Conservation (phyloP, 176 grass and related monocot species). For the Bothriochloa decipiens region DNA sequence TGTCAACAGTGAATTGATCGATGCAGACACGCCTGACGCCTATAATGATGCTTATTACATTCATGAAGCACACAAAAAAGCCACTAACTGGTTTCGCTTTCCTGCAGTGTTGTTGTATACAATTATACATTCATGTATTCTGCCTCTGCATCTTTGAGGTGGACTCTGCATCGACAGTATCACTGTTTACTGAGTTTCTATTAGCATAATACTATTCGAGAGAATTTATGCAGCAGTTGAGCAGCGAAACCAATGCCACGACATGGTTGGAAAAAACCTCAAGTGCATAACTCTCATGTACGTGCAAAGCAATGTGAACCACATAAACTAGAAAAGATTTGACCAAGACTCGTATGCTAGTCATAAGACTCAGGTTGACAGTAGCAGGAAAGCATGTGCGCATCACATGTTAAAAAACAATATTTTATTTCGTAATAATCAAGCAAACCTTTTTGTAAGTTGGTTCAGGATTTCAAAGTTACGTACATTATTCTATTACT, state of each 20-base stretch:
- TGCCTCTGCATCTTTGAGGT: neutral
- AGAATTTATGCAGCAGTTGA: too few relatives aligned
- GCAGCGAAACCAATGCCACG: too few relatives aligned
- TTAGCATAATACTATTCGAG: too few relatives aligned
- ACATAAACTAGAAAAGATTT: neutral
- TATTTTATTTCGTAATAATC: slow-evolving; percentile 10
- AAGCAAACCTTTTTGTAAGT: neutral
- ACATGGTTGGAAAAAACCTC: neutral
- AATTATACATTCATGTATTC: neutral
- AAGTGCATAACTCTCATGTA: neutral
- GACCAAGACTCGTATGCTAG: slow-evolving; percentile 11
- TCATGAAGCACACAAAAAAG: neutral
- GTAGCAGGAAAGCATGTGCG: slow-evolving; percentile 26
- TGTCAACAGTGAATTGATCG: neutral
- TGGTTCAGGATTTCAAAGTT: slow-evolving; percentile 5
- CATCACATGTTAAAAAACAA: neutral
- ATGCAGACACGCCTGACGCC: neutral
- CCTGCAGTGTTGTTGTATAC: neutral
- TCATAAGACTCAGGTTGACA: neutral
- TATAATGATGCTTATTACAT: neutral
- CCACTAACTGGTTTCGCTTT: too few relatives aligned
- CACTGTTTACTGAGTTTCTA: neutral
- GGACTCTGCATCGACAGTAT: neutral
- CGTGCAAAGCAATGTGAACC: slow-evolving; percentile 27
- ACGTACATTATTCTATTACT: neutral